Percentiles rank a stretch among this genome's conserved stretches.
These are phyloP conservation scores for Podospora tetraspora DNA, from an alignment of 495 filamentous ascomycete species.

Conservation along the genomic window DNA sequence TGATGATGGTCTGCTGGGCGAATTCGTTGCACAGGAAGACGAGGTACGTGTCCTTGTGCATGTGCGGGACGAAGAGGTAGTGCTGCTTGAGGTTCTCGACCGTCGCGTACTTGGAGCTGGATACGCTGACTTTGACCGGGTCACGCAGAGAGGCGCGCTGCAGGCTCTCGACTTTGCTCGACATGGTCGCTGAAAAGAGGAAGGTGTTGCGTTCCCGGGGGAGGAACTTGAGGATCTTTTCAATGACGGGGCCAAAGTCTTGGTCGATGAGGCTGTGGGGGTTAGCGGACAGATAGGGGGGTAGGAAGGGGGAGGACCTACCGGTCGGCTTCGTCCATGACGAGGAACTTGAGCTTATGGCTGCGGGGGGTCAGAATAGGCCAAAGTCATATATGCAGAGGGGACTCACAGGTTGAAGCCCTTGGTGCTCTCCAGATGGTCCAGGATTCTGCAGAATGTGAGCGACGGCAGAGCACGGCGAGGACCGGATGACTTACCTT, in stretches of 20 bases:
- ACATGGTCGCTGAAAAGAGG: constrained; percentile 93
- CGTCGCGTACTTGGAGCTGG: constrained; percentile 74
- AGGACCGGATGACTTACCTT: neutral
- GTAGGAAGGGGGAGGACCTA: neutral
- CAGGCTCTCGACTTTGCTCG: constrained; percentile 82
- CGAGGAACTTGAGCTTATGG: constrained; percentile 67
- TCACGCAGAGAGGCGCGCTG: constrained; percentile 82
- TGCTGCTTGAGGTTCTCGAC: constrained; percentile 77
- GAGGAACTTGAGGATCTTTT: constrained; percentile 87
- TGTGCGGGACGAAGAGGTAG: constrained; percentile 81
- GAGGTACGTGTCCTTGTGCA: constrained; percentile 87
- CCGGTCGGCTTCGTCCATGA: constrained; percentile 90
- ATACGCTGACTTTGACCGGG: constrained; percentile 69
- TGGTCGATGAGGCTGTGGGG: constrained; percentile 67
- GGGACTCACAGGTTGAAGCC: constrained; percentile 69
- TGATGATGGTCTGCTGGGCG: constrained; percentile 73
- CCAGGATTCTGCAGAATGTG: constrained; percentile 57
- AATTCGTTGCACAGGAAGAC: constrained; percentile 81
- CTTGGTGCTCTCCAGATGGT: constrained; percentile 95
- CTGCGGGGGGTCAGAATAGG: constrained; percentile 10
- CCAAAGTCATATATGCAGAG: neutral
- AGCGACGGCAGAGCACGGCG: neutral
- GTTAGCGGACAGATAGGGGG: neutral
- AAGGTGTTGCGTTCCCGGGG: constrained; percentile 76
- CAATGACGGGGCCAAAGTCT: constrained; percentile 87